Evolutionary conservation across 1,139 yeast genomes (phyloP), one percentile per base, ranked within the genome.

Genomic region (Diutina scorzettiae): DNA sequence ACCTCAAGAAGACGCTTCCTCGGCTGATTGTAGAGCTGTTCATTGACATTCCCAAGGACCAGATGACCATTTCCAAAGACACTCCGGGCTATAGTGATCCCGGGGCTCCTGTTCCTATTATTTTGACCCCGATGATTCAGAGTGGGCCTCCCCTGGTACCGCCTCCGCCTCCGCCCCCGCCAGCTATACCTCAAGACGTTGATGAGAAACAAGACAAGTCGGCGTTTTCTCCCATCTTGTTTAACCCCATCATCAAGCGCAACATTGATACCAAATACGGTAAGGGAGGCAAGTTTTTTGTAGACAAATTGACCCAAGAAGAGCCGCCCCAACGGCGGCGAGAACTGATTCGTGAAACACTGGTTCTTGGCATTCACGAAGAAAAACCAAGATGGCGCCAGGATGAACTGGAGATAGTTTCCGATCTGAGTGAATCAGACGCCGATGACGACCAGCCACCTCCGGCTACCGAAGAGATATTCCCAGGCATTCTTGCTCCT

Each of bases 251-350:
- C 29, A 84, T 85, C 42, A 78, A 78, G 47, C 74, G 76, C 42
- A 78, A 76, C 46, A 79, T 86, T 23, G 95, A 86, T 55, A 78
- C 83, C 44, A 86, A 86, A 53, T 86, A 86, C 51, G 81, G 84
- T 6, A 73, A 74, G 51, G 96, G 96, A 5, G 96, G 96, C 2
- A 81, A 85, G 52, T 86, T 81, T 53, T 84, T 78, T 53, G 84
- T 79, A 7, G 59, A 60, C 6, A 23, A 23, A n/a, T 12, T n/a
- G 3, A 23, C n/a, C 4, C 21, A 23, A 8, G 60, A 63, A 42
- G 71, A 67, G 20, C 30, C 23, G 4, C 47, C 54, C 62, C 2
- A 47, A 43, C 19, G 60, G 55, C 16, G 54, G 55, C 1, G 65
- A 57, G 39, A 40, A 47, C 40, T 54, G 27, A 34, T 34, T 16